Evolutionary conservation across 2,329 filamentous ascomycete genomes (phyloP).

Genomic region (Hypoxylon sp.): DNA sequence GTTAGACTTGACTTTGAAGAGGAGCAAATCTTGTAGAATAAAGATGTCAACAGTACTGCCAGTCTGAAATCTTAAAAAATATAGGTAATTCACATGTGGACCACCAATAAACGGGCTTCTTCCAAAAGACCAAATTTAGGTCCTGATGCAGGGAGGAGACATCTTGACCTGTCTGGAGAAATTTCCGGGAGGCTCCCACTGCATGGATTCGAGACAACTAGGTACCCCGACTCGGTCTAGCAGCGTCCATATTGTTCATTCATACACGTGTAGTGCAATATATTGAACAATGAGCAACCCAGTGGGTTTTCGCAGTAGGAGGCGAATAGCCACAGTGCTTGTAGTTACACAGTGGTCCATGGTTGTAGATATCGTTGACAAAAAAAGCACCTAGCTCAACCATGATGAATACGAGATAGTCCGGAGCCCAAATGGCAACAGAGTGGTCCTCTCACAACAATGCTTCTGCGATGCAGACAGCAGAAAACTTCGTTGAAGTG

Average conservation of each 20-base stretch:
- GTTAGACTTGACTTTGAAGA: slow-evolving; percentile 6
- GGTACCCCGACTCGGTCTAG: slow-evolving; percentile 39
- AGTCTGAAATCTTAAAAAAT: slow-evolving; percentile 20
- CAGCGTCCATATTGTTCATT: slow-evolving; percentile 32
- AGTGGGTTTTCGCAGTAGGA: slow-evolving; percentile 30
- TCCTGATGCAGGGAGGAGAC: slow-evolving; percentile 46
- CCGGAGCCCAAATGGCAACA: slow-evolving; percentile 18
- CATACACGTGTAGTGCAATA: slow-evolving; percentile 44
- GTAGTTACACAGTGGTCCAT: slow-evolving; percentile 21
- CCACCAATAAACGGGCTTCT: slow-evolving; percentile 38
- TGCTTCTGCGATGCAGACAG: slow-evolving; percentile 3
- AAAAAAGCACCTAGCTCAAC: slow-evolving; percentile 21
- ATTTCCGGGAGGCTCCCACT: slow-evolving; percentile 26
- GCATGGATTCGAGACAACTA: slow-evolving; percentile 33
- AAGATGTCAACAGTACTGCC: slow-evolving; percentile 25
- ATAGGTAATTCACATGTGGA: slow-evolving; percentile 16
- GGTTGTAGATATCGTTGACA: slow-evolving; percentile 24
- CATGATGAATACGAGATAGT: slow-evolving; percentile 23
- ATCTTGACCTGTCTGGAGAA: slow-evolving; percentile 34
- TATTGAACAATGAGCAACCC: slow-evolving; percentile 29
- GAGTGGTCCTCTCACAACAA: slow-evolving; percentile 20
- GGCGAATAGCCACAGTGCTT: slow-evolving; percentile 25
- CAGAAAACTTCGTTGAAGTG: slow-evolving; percentile 8
- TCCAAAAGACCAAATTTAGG: slow-evolving; percentile 37
- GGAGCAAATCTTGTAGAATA: slow-evolving; percentile 26